Conservation (phyloP, 1,284 basidiomycete genomes). For the Mycena citricolor region DNA sequence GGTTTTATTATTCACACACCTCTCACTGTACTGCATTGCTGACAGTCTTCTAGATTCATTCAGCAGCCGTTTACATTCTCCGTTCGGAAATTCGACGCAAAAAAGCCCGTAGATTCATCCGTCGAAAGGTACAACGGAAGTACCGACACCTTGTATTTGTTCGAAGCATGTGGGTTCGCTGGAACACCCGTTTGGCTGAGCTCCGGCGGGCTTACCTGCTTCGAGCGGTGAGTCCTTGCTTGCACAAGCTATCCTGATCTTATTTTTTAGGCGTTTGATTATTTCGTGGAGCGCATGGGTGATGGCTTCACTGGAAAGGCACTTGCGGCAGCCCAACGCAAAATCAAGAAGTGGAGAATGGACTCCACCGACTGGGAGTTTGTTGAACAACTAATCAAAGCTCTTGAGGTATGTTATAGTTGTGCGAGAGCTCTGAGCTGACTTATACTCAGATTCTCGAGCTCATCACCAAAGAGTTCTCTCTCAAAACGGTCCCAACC, state of each 20-base stretch:
- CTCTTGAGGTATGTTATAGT: constrained; percentile 9
- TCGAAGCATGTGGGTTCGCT: constrained; percentile 18
- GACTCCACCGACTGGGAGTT: constrained; percentile 10
- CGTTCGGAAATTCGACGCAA: constrained; percentile 15
- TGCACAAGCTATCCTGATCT: neutral
- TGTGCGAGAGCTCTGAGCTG: neutral
- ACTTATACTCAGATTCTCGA: constrained; percentile 5
- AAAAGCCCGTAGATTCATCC: constrained; percentile 7
- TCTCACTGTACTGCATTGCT: neutral
- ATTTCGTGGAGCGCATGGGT: constrained; percentile 3
- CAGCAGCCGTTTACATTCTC: constrained; percentile 11
- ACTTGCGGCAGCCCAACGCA: neutral
- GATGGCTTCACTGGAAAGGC: constrained; percentile 9
- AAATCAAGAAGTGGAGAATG: constrained; percentile 19
- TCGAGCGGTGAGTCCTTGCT: constrained; percentile 1
- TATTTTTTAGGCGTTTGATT: constrained; percentile 14
- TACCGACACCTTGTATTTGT: constrained; percentile 14
- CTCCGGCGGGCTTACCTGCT: constrained; percentile 10
- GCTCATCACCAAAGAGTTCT: constrained; percentile 12
- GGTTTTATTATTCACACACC: neutral
- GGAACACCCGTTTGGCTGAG: constrained; percentile 15
- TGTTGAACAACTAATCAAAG: constrained; percentile 10
- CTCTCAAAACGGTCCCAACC: constrained; percentile 10
- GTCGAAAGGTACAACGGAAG: constrained; percentile 2
- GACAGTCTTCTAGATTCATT: constrained; percentile 2